These are phyloP conservation scores for Paralagenidium karlingii DNA, from an alignment of 352 stramenopile species.

Conservation along the genomic window DNA sequence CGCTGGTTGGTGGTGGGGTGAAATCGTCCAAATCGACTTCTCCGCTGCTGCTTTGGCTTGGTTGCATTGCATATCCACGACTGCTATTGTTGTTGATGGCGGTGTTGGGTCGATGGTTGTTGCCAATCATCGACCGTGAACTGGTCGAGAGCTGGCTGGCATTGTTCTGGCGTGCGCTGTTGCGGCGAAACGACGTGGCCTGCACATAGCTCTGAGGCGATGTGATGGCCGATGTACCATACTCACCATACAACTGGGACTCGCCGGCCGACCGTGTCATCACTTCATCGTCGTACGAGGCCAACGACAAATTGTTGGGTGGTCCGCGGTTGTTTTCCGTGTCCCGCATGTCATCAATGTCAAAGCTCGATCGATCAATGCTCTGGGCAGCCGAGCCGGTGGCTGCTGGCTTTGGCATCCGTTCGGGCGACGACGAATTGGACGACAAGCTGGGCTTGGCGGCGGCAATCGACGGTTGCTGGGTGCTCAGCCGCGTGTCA, in stretches of 20 bases:
- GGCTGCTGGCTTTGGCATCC: too few relatives aligned
- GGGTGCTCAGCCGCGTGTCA: too few relatives aligned
- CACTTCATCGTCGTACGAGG: constrained; percentile 4
- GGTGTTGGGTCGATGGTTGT: too few relatives aligned
- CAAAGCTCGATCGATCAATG: constrained; percentile 56
- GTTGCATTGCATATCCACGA: too few relatives aligned
- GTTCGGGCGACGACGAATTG: too few relatives aligned
- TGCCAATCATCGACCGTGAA: too few relatives aligned
- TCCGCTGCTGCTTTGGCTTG: neutral
- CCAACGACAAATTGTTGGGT: constrained; percentile 19
- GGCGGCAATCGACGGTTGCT: too few relatives aligned
- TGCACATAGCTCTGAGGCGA: constrained; percentile 67
- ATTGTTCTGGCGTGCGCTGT: constrained; percentile 12
- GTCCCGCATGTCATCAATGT: constrained; percentile 71
- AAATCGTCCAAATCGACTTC: neutral
- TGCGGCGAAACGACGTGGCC: constrained; percentile 49
- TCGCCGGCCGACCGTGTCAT: constrained; percentile 6
- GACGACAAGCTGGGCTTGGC: too few relatives aligned
- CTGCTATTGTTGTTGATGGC: too few relatives aligned
- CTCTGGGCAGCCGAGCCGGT: too few relatives aligned
- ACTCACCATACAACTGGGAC: constrained; percentile 13
- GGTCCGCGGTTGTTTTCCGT: constrained; percentile 26
- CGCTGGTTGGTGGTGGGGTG: neutral
- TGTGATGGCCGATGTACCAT: constrained; percentile 27
- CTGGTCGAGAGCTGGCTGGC: too few relatives aligned